Evolutionary conservation across 2,329 filamentous ascomycete genomes (phyloP).

Genomic region (Penicillium sp.): DNA sequence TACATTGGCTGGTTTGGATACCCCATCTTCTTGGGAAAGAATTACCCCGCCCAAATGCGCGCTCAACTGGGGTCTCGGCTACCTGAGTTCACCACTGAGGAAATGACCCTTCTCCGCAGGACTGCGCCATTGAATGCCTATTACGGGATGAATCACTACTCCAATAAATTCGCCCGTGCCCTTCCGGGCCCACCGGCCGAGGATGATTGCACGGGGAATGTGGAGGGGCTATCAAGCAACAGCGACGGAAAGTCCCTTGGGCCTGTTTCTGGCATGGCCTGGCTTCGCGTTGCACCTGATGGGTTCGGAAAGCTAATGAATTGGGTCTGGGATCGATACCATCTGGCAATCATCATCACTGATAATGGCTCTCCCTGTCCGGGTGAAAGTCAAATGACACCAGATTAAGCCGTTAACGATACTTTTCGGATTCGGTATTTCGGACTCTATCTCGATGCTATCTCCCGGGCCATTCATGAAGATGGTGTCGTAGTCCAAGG

Average conservation of each 20-base stretch:
- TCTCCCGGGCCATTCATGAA: background rate
- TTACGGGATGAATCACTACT: constrained; percentile 29
- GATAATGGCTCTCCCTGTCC: constrained; percentile 3
- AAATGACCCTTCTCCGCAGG: background rate
- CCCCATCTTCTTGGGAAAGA: constrained; percentile 46
- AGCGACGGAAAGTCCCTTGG: constrained; percentile 10
- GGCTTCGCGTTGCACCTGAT: background rate
- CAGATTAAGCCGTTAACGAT: background rate
- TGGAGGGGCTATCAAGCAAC: constrained; percentile 17
- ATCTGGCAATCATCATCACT: background rate
- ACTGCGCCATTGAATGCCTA: constrained; percentile 13
- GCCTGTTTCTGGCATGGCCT: constrained; percentile 11
- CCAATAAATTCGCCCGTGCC: constrained; percentile 17
- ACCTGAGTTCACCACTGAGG: background rate
- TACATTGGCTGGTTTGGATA: constrained; percentile 49
- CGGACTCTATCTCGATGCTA: background rate
- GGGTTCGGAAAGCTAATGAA: background rate
- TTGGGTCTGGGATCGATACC: constrained; percentile 1
- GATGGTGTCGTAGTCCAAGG: constrained; percentile 17
- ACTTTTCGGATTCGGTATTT: background rate
- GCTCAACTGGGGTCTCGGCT: background rate
- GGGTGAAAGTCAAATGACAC: background rate
- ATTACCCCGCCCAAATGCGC: constrained; percentile 45
- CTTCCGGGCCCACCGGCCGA: constrained; percentile 39
- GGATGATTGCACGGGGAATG: constrained; percentile 22